A percentile compares a stretch with the other conserved stretches of the same genome.
Conservation (phyloP, 139 green algal species). For the Monoraphidium neglectum region DNA sequence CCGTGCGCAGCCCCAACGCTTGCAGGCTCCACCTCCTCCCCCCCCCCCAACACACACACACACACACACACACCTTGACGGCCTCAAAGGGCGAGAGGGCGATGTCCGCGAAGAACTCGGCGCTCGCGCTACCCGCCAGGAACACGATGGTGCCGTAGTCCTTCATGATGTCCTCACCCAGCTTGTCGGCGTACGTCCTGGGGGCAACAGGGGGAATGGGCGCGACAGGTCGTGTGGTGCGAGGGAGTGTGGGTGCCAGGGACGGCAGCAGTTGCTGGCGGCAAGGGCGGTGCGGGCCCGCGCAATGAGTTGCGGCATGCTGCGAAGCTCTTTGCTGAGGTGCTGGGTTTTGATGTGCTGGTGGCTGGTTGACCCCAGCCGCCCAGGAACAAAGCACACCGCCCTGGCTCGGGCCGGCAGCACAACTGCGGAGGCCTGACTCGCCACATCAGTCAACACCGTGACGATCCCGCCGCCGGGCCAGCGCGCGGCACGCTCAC, state of each 20-base stretch:
- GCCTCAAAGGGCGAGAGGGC: constrained; percentile 93
- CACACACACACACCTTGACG: constrained; percentile 75
- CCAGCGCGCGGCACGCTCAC: no score
- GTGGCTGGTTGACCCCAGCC: no score
- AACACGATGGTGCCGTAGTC: constrained; percentile 92
- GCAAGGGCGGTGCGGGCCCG: neutral
- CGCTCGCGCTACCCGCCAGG: constrained; percentile 85
- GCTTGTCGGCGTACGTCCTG: constrained; percentile 83
- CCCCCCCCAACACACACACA: no score
- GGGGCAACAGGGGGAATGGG: neutral
- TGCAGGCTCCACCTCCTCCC: no score
- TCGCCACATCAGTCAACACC: no score
- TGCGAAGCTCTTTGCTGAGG: no score
- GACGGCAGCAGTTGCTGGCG: neutral
- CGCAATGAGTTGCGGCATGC: neutral
- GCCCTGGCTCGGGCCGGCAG: no score
- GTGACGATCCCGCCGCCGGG: no score
- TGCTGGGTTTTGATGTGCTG: no score
- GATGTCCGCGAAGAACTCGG: constrained; percentile 96
- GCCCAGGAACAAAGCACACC: neutral
- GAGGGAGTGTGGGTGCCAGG: neutral
- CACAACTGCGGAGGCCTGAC: no score
- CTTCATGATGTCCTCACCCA: constrained; percentile 74
- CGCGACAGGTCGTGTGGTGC: neutral
- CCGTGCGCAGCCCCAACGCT: no score